Percentiles rank a stretch among this genome's conserved stretches.
Evolutionary conservation across 768 basidiomycete genomes (phyloP).

Genomic region (Hericium coralloides): DNA sequence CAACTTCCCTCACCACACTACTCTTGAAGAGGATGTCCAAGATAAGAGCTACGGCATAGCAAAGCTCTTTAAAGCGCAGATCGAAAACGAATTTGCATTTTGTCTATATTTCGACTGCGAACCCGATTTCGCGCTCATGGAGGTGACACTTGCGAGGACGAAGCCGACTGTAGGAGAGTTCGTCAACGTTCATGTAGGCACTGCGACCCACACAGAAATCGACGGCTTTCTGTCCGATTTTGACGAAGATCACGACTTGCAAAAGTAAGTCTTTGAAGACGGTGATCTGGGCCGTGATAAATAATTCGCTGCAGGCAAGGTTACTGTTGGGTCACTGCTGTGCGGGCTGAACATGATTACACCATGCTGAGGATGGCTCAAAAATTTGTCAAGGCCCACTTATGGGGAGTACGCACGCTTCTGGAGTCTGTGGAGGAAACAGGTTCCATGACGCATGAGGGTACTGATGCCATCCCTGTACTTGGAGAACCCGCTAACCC

Average conservation of each 20-base stretch:
- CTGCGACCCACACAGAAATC: not conserved
- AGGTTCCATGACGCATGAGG: too few species aligned
- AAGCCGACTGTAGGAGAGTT: not conserved
- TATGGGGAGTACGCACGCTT: not conserved
- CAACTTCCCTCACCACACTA: not conserved
- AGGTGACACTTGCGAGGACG: not conserved
- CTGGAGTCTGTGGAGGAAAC: not conserved
- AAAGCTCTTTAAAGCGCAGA: not conserved
- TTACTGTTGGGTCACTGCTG: too few species aligned
- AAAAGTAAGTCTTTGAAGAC: not conserved
- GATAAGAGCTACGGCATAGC: not conserved
- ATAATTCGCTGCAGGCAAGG: too few species aligned
- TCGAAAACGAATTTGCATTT: not conserved
- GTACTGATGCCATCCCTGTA: not conserved
- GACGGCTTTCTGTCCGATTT: not conserved
- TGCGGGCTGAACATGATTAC: too few species aligned
- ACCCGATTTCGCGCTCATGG: not conserved
- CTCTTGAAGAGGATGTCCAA: not conserved
- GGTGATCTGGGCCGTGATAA: not conserved
- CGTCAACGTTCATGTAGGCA: not conserved
- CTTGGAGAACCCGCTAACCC: not conserved
- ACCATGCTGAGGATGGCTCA: too few species aligned
- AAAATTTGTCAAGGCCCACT: not conserved
- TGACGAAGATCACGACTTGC: not conserved
- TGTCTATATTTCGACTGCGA: not conserved